Evolutionary conservation across 1,284 basidiomycete genomes (phyloP).

Genomic region (Melampsora allii-populina): DNA sequence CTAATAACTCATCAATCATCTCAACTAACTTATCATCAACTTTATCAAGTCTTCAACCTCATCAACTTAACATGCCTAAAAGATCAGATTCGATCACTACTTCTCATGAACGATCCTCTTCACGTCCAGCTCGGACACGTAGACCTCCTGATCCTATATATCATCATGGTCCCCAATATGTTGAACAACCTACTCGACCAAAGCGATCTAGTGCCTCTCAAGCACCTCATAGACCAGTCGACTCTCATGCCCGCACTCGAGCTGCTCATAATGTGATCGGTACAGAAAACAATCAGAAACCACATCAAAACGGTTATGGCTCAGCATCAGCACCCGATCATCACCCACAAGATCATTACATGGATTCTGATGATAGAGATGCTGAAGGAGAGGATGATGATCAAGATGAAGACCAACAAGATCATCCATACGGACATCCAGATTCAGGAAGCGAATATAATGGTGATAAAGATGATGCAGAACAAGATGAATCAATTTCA

Average conservation of each 20-base stretch:
- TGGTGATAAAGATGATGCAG: conserved; percentile 18
- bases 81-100: not conserved
- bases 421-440: conserved; percentile 20
- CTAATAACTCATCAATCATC: not conserved
- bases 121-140: no score
- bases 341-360: not conserved
- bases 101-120: no score
- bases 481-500: not conserved
- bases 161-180: no score
- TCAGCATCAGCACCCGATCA: conserved; percentile 5
- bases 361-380: conserved; percentile 43
- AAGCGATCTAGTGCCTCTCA: not conserved
- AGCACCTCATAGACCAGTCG: conserved; percentile 9
- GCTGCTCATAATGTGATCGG: not conserved
- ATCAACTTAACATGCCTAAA: not conserved
- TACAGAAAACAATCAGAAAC: not conserved
- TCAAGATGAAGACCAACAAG: conserved; percentile 44
- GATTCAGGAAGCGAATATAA: conserved; percentile 19
- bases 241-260: not conserved
- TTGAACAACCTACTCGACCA: not conserved
- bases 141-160: no score
- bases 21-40: not conserved
- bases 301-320: conserved; percentile 2
- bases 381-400: conserved; percentile 46
- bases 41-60: not conserved